These are phyloP conservation scores for Termitomyces sp. DNA, from an alignment of 768 basidiomycete species.

Conservation along the genomic window DNA sequence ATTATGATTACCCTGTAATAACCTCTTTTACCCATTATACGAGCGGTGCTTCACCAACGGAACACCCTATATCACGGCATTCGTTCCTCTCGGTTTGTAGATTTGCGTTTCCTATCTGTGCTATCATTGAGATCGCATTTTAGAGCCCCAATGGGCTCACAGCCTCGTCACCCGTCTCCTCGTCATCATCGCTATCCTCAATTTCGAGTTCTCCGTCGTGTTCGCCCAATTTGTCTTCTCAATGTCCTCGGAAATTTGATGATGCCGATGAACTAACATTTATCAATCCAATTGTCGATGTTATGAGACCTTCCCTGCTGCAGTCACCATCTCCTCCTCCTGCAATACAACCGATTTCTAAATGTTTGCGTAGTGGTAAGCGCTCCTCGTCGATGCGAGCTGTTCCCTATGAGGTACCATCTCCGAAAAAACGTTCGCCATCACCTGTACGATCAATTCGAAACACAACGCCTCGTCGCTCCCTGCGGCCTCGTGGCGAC, in stretches of 20 bases:
- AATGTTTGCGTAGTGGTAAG: background rate
- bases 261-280: background rate
- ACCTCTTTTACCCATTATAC: background rate
- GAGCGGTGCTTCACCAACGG: background rate
- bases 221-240: background rate
- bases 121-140: background rate
- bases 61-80: background rate
- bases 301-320: background rate
- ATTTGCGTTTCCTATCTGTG: background rate
- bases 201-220: background rate
- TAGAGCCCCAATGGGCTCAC: background rate
- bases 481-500: background rate
- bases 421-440: background rate
- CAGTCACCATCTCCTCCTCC: background rate
- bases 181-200: background rate
- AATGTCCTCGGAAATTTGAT: background rate
- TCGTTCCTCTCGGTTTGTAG: background rate
- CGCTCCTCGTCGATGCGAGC: background rate
- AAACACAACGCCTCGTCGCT: background rate
- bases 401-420: constrained; percentile 1
- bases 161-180: background rate
- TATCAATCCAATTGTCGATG: background rate
- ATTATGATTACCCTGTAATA: background rate
- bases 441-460: background rate
- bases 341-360: background rate